phyloP scores from a whole-genome alignment of 202 grass and related monocot genomes.

The Brachypodium distachyon region DNA sequence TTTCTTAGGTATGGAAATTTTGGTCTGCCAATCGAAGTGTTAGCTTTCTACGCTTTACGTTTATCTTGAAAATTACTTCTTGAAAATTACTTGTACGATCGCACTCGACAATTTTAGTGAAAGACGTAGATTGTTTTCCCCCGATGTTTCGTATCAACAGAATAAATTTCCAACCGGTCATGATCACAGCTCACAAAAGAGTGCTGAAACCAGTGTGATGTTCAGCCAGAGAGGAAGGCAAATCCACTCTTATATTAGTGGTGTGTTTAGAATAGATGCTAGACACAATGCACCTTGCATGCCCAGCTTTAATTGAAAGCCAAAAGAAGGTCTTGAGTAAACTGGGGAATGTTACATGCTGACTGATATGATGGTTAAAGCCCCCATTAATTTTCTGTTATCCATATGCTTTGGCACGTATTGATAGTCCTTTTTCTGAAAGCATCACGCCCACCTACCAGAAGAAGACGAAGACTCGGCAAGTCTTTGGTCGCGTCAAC shows the following conservation, averaged over 20 bases:
- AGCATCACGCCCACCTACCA: not conserved
- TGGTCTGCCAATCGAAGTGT: not conserved
- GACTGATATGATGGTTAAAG: too few species aligned
- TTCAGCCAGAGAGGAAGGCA: not conserved
- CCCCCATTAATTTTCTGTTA: not conserved
- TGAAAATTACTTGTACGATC: not conserved
- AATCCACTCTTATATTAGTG: not conserved
- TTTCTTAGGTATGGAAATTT: not conserved
- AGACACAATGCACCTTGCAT: not conserved
- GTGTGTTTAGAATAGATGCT: not conserved
- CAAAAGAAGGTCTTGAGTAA: not conserved
- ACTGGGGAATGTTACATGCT: not conserved
- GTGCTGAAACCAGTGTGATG: not conserved
- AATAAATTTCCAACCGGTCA: too few species aligned
- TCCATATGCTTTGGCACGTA: not conserved
- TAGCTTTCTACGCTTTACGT: too few species aligned
- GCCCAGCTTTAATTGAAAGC: not conserved
- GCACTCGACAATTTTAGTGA: not conserved
- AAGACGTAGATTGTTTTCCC: not conserved
- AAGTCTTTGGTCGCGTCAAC: too few species aligned
- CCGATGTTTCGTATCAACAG: not conserved
- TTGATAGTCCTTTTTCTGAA: not conserved
- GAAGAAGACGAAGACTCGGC: not conserved
- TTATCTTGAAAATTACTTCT: too few species aligned
- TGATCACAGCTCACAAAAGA: too few species aligned